Evolutionary conservation across 495 filamentous ascomycete species (phyloP), one percentile per base, ranked within the genome.

Genomic region (Hypoxylon perforatum): DNA sequence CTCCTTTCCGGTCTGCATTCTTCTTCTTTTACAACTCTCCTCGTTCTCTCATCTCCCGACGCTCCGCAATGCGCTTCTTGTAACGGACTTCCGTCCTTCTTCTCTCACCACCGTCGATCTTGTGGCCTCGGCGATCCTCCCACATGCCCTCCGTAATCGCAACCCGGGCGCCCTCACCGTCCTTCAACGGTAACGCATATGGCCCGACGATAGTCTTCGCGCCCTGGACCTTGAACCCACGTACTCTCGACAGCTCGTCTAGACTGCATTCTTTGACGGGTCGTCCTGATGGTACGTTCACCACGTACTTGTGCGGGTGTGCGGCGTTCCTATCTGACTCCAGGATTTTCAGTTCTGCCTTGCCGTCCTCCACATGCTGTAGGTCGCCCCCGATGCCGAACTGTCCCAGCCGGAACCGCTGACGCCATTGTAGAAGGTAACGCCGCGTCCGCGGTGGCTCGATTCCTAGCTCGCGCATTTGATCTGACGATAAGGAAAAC

Each of bases 61-160:
- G 78, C 71, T 83, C 79, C 2, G 79, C 80, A n/a, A 82, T 74
- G 19, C 80, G 73, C 63, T 73, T 77, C 80, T 82, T 83, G 61
- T 81, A 84, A 38, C 92, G 82, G 44, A 98, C 89, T 79, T 96
- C 90, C 15, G 88, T 89, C 78, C 85, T 88, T 75, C 96, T 87
- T 75, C 95, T 86, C 80, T 99, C 95, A 83, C 95, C 95, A 71
- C 95, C 95, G 82, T 99, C 95, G 62, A 97, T 86, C 87, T 98
- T 99, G 45, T 86, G 85, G 38, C 95, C 95, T 57, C 90, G 83
- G 71, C 78, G 83, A 68, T 91, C 81, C 79, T 96, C 93, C 93
- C 94, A 97, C 83, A 96, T 88, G 3, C 91, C 91, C 71, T 97
- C 93, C 64, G 90, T 87, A 6, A 90, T 85, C 54, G 80, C 81